phyloP scores from a whole-genome alignment of 495 filamentous ascomycete genomes.

The Penicillium robsamsonii region DNA sequence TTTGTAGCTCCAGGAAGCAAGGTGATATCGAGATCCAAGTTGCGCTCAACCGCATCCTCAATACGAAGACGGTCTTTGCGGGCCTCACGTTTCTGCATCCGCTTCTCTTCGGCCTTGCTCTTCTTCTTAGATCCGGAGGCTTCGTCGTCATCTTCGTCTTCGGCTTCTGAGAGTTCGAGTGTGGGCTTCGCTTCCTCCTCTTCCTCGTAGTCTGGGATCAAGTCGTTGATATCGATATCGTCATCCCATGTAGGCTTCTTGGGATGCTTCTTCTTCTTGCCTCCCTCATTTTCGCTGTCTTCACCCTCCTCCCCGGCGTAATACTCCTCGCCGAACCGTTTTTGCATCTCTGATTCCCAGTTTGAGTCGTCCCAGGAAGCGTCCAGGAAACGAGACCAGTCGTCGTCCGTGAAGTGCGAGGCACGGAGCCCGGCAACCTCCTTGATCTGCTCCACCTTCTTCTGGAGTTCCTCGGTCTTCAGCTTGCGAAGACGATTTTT shows the following conservation, averaged over 20 bases:
- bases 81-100: slow-evolving; percentile 69
- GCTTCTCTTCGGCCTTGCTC: slow-evolving; percentile 64
- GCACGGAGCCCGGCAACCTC: slow-evolving; percentile 74
- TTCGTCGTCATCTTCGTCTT: slow-evolving; percentile 50
- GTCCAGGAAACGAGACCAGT: slow-evolving; percentile 80
- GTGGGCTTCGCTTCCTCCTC: slow-evolving; percentile 58
- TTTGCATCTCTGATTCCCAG: slow-evolving; percentile 87
- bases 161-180: slow-evolving; percentile 54
- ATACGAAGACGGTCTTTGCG: slow-evolving; percentile 78
- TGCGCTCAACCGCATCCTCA: slow-evolving; percentile 81
- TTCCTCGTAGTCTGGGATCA: slow-evolving; percentile 80
- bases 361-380: slow-evolving; percentile 79
- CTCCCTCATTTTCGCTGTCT: slow-evolving; percentile 42
- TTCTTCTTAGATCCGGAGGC: slow-evolving; percentile 47
- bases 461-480: slow-evolving; percentile 83
- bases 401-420: slow-evolving; percentile 65
- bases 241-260: slow-evolving; percentile 97
- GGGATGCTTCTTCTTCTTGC: slow-evolving; percentile 59
- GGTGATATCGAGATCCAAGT: slow-evolving; percentile 67
- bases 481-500: slow-evolving; percentile 79
- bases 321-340: slow-evolving; percentile 82
- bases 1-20: slow-evolving; percentile 55
- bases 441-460: slow-evolving; percentile 77
- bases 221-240: slow-evolving; percentile 92
- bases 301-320: slow-evolving; percentile 61